phyloP scores from a whole-genome alignment of 305 asterid species.

The Ilex paraguariensis region DNA sequence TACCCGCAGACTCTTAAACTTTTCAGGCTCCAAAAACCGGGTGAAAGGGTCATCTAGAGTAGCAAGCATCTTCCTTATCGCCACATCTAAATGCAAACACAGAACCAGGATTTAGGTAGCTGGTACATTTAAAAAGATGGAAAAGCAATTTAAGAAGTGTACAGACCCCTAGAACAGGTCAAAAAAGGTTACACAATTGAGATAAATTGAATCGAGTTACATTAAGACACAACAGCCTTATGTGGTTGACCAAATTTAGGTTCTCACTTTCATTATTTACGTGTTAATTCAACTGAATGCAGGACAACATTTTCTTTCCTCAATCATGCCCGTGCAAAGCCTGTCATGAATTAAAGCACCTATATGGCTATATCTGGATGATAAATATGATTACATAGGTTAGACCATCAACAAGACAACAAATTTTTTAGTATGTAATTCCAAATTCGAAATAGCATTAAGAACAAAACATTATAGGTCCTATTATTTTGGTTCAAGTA shows the following conservation, averaged over 20 bases:
- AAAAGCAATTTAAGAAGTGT: neutral
- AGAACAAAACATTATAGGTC: too few relatives aligned
- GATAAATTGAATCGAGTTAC: too few relatives aligned
- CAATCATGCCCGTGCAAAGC: neutral
- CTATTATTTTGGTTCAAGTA: too few relatives aligned
- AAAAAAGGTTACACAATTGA: too few relatives aligned
- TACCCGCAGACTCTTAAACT: conserved; percentile 89
- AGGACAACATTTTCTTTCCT: neutral
- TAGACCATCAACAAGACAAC: too few relatives aligned
- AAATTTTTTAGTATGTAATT: too few relatives aligned
- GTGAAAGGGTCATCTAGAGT: conserved; percentile 96
- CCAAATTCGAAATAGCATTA: too few relatives aligned
- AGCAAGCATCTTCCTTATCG: conserved; percentile 91
- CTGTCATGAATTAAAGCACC: too few relatives aligned
- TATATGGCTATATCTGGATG: too few relatives aligned
- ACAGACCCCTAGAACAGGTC: too few relatives aligned
- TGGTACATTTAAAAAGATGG: conserved; percentile 2
- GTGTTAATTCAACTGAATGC: neutral
- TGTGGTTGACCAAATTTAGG: too few relatives aligned
- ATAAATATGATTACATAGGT: too few relatives aligned
- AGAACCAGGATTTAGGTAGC: conserved; percentile 10
- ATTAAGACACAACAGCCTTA: neutral
- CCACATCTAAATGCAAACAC: conserved; percentile 52
- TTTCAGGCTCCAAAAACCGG: conserved; percentile 92
- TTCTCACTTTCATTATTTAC: neutral